These are phyloP conservation scores for Nowakowskiella sp. DNA, from an alignment of 192 early-diverging fungal genomes.

Conservation along the genomic window DNA sequence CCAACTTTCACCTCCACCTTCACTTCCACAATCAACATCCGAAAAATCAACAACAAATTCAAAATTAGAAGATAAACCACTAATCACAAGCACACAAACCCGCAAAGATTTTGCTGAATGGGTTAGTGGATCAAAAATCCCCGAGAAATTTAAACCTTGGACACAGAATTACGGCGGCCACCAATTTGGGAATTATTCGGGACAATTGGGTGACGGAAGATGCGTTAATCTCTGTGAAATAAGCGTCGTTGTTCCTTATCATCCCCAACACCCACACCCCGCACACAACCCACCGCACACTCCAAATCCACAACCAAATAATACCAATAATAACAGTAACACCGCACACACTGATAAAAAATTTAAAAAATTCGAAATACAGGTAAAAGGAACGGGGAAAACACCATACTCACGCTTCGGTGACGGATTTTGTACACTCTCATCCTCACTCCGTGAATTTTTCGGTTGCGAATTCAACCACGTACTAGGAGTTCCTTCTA, in stretches of 20 bases:
- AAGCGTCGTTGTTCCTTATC: no score
- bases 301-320: neutral
- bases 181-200: conserved; percentile 43
- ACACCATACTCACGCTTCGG: conserved; percentile 8
- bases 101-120: conserved; percentile 9
- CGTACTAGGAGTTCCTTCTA: conserved; percentile 8
- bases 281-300: neutral
- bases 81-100: neutral
- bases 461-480: conserved; percentile 8
- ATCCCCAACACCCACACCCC: neutral
- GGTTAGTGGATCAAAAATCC: neutral
- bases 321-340: no score
- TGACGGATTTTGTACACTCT: conserved; percentile 9
- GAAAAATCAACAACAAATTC: neutral
- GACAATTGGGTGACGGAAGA: conserved; percentile 12
- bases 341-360: no score
- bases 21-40: no score
- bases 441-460: conserved; percentile 11
- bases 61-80: neutral
- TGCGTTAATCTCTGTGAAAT: no score
- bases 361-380: neutral
- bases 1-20: neutral
- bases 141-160: conserved; percentile 19
- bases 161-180: conserved; percentile 39
- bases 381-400: conserved; percentile 1